Conservation (phyloP, 1,284 basidiomycete genomes). For the Hymenochaete sp. region DNA sequence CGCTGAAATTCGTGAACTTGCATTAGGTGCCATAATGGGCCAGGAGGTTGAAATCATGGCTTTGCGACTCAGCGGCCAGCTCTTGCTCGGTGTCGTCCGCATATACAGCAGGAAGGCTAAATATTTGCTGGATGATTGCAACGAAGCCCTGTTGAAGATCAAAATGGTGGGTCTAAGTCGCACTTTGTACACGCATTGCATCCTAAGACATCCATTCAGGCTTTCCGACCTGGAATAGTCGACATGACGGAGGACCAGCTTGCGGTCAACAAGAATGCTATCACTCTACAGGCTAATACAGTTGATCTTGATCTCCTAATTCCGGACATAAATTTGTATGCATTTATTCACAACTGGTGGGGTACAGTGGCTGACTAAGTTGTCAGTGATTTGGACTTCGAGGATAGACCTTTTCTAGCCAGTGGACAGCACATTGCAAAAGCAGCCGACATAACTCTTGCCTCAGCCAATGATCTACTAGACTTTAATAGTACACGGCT, state of each 20-base stretch:
- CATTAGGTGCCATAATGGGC: slow-evolving; percentile 76
- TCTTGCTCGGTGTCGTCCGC: slow-evolving; percentile 91
- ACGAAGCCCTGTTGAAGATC: slow-evolving; percentile 91
- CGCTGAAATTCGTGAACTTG: not conserved
- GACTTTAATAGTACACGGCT: slow-evolving; percentile 49
- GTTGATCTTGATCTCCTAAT: slow-evolving; percentile 74
- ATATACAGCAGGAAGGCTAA: slow-evolving; percentile 98
- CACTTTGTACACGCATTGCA: slow-evolving; percentile 46
- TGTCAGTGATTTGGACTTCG: slow-evolving; percentile 66
- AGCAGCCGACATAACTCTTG: slow-evolving; percentile 76
- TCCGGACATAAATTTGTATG: slow-evolving; percentile 79
- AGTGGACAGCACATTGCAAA: slow-evolving; percentile 74
- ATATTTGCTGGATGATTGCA: slow-evolving; percentile 95
- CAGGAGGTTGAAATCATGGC: slow-evolving; percentile 88
- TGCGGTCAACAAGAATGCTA: slow-evolving; percentile 76
- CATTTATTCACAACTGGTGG: not conserved
- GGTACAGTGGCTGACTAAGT: not conserved
- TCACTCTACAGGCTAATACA: slow-evolving; percentile 70
- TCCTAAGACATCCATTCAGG: slow-evolving; percentile 28
- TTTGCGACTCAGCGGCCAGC: slow-evolving; percentile 87
- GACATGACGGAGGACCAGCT: slow-evolving; percentile 94
- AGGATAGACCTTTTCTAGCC: slow-evolving; percentile 55
- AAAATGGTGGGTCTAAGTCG: slow-evolving; percentile 79
- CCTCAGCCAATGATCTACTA: slow-evolving; percentile 51
- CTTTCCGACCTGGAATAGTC: slow-evolving; percentile 72